Base-by-base conservation (phyloP, 495 filamentous ascomycete species). In the Parathielavia appendiculata region DNA sequence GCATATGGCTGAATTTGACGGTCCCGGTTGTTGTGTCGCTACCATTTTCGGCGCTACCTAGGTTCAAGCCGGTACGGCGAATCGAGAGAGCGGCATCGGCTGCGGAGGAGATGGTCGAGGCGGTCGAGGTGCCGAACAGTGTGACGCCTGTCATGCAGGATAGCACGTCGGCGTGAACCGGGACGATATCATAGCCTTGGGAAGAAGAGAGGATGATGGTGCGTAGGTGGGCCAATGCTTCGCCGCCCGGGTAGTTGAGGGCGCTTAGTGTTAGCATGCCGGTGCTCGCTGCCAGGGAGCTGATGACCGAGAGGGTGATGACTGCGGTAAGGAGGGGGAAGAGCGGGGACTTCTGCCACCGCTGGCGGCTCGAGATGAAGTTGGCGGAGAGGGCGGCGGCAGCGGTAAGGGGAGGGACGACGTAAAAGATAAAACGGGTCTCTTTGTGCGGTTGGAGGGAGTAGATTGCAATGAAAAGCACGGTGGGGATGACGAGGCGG, bases 131-230 rank as follows among this genome's bases (percentile, higher is more conserved):
- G 16, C 89, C 78, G 66, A 99, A 99, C 10, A 92, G 82, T 0
- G 92, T 95, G 13, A 96, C 83, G 49, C 93, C 93, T 30, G 93
- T 97, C 81, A 96, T 96, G 71, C 91, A 97, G 20, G 87, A 84
- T 5, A 93, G 73, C 35, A 93, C 93, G 56, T 92, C 91, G 51
- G 95, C 82, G 66, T 97, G 88, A 38, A 95, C 80, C 36, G 66
- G 63, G 20, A 73, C 63, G 14, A 76, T 67, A 17, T 65, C 59
- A 46, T 43, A 43, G 46, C 36, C 35, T 14, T 79, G 74, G 9
- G 65, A 63, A 19, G 68, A 63, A 39, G 58, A 11, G 13, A 56
- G 49, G 38, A 88, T 79, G 23, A 83, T 69, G 19, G 65, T 56
- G 52, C 84, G 78, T 13, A 92, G 70, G 39, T 75, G 71, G 41